Evolutionary conservation across 1,139 yeast genomes (phyloP).

Genomic region (Saccharomyces hybrid): DNA sequence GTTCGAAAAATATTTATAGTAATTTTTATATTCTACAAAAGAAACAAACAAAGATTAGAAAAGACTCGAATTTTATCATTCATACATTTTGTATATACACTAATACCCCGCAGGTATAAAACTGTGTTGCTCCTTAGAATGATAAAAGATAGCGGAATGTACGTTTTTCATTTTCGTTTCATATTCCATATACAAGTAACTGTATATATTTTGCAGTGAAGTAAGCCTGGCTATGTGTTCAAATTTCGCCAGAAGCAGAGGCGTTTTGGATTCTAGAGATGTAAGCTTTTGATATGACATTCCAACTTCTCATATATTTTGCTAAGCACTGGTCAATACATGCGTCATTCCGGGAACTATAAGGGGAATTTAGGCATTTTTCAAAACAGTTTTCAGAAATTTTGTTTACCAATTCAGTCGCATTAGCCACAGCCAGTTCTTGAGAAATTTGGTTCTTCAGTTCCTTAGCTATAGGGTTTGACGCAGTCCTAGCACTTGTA

Average conservation of each 20-base stretch:
- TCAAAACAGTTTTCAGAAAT: conserved; percentile 86
- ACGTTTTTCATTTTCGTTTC: not conserved
- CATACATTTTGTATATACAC: not conserved
- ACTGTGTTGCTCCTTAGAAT: not conserved
- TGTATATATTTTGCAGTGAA: not conserved
- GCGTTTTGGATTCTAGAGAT: conserved; percentile 64
- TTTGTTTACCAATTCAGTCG: conserved; percentile 77
- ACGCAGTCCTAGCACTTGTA: conserved; percentile 19
- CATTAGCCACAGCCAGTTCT: conserved; percentile 84
- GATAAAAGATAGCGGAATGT: not conserved
- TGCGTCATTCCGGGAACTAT: conserved; percentile 39
- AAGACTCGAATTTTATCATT: not conserved
- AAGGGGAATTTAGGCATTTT: conserved; percentile 54
- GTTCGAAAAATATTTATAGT: not conserved
- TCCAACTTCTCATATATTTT: conserved; percentile 91
- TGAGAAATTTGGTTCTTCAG: conserved; percentile 67
- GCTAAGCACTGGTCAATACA: conserved; percentile 76
- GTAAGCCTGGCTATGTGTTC: not conserved
- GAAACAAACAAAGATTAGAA: not conserved
- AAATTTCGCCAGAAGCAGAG: conserved; percentile 28
- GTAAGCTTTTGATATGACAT: conserved; percentile 68
- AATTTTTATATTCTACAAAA: conserved; percentile 1
- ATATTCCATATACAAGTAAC: not conserved
- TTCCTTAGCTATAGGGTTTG: conserved; percentile 44
- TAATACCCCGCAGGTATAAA: not conserved